Percentiles rank a stretch among this genome's conserved stretches.
Conservation (phyloP, 177 flowering plant genomes). For the Vitis hybrid region DNA sequence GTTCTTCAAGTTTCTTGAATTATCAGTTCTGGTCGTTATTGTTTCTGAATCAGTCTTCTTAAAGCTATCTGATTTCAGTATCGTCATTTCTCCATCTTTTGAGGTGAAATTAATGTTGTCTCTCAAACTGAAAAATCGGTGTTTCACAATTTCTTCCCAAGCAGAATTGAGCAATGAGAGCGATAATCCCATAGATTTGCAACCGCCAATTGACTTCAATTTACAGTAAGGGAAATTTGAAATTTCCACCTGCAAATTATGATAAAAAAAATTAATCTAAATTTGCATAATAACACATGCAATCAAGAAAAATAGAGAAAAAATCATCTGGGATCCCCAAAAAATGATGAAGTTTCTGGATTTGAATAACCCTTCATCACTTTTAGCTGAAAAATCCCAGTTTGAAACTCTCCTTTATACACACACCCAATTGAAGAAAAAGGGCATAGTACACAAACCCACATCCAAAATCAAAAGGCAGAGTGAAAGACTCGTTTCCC, state of each 20-base stretch:
- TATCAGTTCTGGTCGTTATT: slow-evolving; percentile 12
- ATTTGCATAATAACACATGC: not conserved
- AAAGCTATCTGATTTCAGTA: slow-evolving; percentile 31
- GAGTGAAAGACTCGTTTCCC: too few species aligned
- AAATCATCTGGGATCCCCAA: too few species aligned
- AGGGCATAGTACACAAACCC: too few species aligned
- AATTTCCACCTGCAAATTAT: slow-evolving; percentile 7
- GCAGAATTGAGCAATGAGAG: slow-evolving; percentile 43
- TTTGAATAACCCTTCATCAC: too few species aligned
- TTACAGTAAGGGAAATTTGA: too few species aligned
- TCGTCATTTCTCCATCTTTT: slow-evolving; percentile 17
- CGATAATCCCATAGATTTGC: slow-evolving; percentile 40
- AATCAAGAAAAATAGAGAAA: too few species aligned
- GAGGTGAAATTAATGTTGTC: slow-evolving; percentile 13
- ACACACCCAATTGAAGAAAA: too few species aligned
- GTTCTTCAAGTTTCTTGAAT: slow-evolving; percentile 31
- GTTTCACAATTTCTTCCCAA: slow-evolving; percentile 34
- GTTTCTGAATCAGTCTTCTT: slow-evolving; percentile 30
- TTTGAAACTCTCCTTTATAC: too few species aligned
- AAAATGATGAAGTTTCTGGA: too few species aligned
- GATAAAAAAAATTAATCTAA: not conserved
- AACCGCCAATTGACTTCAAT: not conserved
- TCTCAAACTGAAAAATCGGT: slow-evolving; percentile 15
- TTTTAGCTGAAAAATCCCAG: too few species aligned
- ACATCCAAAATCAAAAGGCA: too few species aligned